Evolutionary conservation across 768 basidiomycete genomes (phyloP), one percentile per base, ranked within the genome.

Genomic region (Panaeolus cyanescens): DNA sequence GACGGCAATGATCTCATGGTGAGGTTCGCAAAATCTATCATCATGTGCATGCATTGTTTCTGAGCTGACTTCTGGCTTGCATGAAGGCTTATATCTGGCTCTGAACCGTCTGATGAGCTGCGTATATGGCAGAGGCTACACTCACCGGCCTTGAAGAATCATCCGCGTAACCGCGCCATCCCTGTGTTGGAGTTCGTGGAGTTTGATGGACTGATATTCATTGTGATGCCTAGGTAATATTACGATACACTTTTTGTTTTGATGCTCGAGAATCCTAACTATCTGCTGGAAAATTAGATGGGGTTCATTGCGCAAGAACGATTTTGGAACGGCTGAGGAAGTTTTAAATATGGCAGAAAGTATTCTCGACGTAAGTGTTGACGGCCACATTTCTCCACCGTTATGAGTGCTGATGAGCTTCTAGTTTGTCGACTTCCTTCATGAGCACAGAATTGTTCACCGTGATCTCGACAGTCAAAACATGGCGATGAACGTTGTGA

Each of bases 171-270:
- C 37, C 62, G 62, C 30, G 61, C 64, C 5, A 61, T 67, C 25
- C 62, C 64, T 8, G 37, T 65, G 13, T 28, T 67, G 6, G 59
- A 60, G 25, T 67, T 57, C 32, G 19, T 65, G 6, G 39, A 19
- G 13, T 65, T 58, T 40, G 55, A 63, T 5, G 36, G 54, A 8
- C 55, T 61, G 30, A 58, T 39, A 5, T 67, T 67, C 17, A 60
- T 54, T 25, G 66, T 67, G 33, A 56, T 65, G 58, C 66, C 66
- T 7, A 54, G 66, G 66, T 65, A n/a, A n/a, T n/a, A n/a, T n/a
- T n/a, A n/a, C n/a, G n/a, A n/a, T n/a, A n/a, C n/a, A n/a, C n/a
- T n/a, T n/a, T n/a, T n/a, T n/a, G n/a, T n/a, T n/a, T n/a, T n/a
- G n/a, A n/a, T n/a, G n/a, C n/a, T n/a, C n/a, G n/a, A n/a, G n/a